phyloP scores from a whole-genome alignment of 305 asterid species.

The Withania somnifera region DNA sequence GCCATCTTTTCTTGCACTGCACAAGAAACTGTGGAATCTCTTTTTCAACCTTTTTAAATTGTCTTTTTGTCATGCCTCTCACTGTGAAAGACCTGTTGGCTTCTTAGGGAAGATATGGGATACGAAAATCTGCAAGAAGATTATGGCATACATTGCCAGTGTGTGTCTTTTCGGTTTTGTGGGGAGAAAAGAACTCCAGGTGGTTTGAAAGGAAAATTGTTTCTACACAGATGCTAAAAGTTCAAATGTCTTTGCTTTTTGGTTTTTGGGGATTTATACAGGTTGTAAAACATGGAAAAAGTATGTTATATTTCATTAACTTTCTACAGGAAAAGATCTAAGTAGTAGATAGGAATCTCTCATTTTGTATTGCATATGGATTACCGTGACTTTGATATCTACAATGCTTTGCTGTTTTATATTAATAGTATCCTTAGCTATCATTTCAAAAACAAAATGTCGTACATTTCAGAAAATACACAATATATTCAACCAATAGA shows the following conservation, averaged over 20 bases:
- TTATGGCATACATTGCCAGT: background rate
- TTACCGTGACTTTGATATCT: background rate
- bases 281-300: background rate
- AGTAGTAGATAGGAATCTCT: background rate
- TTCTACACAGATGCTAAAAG: background rate
- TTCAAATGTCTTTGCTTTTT: background rate
- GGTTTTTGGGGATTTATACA: background rate
- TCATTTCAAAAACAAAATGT: background rate
- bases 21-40: background rate
- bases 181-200: background rate
- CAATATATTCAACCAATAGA: background rate
- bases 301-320: background rate
- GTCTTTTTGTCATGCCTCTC: background rate
- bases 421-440: background rate
- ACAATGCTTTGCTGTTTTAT: background rate
- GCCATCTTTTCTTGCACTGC: background rate
- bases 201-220: background rate
- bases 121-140: background rate
- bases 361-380: background rate
- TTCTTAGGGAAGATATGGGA: background rate
- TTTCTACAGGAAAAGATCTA: background rate
- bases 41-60: background rate
- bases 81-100: background rate
- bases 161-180: background rate
- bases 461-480: background rate